Percentiles rank a stretch among this genome's conserved stretches.
These are phyloP conservation scores for Pythium rishiriense DNA, from an alignment of 352 stramenopile genomes.

Conservation along the genomic window DNA sequence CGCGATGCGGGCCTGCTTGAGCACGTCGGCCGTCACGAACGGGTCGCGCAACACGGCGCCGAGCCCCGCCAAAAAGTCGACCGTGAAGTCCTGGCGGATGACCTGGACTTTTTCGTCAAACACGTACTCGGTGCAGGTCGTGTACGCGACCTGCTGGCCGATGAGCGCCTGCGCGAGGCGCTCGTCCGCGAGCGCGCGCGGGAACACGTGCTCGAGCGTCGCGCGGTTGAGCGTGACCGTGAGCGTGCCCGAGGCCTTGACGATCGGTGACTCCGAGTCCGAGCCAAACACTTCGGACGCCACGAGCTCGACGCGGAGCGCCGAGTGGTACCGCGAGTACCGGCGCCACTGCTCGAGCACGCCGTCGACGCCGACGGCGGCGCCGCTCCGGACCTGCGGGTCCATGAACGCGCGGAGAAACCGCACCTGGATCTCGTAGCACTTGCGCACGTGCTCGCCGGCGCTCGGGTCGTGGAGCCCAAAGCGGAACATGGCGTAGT, in stretches of 20 bases:
- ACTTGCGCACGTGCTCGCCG: conserved; percentile 36
- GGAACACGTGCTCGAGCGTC: conserved; percentile 71
- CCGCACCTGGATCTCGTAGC: conserved; percentile 51
- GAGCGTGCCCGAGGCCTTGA: conserved; percentile 44
- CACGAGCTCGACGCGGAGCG: conserved; percentile 35
- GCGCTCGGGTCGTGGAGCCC: conserved; percentile 52
- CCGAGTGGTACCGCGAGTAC: conserved; percentile 60
- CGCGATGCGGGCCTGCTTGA: conserved; percentile 13
- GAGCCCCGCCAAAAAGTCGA: conserved; percentile 61
- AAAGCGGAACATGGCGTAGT: conserved; percentile 62
- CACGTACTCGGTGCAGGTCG: conserved; percentile 52
- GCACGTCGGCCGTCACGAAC: conserved; percentile 21
- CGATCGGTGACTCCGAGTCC: conserved; percentile 44
- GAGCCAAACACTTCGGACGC: conserved; percentile 46
- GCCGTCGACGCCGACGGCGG: conserved; percentile 32
- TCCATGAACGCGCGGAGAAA: conserved; percentile 59
- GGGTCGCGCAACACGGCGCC: conserved; percentile 31
- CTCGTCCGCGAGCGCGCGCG: conserved; percentile 56
- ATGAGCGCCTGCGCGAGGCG: conserved; percentile 56
- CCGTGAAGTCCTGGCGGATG: conserved; percentile 47
- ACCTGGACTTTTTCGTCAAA: conserved; percentile 56
- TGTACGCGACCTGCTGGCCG: conserved; percentile 50
- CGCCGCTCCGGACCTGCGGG: conserved; percentile 42
- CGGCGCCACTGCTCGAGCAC: conserved; percentile 64
- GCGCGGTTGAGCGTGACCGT: conserved; percentile 47